phyloP scores from a whole-genome alignment of 768 basidiomycete genomes.

The Porphyrellus cyaneotinctus region DNA sequence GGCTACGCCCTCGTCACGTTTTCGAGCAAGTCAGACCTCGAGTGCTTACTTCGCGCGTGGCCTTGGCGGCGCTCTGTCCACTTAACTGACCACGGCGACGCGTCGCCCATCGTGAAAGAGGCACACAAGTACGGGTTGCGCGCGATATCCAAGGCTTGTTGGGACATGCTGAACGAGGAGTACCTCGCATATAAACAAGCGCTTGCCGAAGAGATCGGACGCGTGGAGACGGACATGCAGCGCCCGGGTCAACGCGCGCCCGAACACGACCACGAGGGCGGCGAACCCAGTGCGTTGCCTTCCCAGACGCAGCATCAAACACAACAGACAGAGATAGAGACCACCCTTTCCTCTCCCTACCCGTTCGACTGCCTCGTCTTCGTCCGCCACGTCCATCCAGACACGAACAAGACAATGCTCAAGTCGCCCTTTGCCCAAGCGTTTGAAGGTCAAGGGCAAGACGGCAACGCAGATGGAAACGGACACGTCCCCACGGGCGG shows the following conservation, averaged over 20 bases:
- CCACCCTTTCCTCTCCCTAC: conserved; percentile 37
- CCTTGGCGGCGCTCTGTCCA: conserved; percentile 40
- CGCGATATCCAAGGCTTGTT: conserved; percentile 49
- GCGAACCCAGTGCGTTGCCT: background rate
- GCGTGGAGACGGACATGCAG: conserved; percentile 1
- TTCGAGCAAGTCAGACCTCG: conserved; percentile 35
- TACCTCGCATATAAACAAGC: conserved; percentile 60
- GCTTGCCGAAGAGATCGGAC: conserved; percentile 47
- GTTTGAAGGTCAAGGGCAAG: conserved; percentile 21
- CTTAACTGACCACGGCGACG: background rate
- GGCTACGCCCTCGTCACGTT: conserved; percentile 74
- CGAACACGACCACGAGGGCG: no score
- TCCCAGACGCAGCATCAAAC: background rate
- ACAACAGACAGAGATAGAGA: background rate
- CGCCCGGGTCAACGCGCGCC: background rate
- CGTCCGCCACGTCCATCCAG: conserved; percentile 63
- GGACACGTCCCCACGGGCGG: conserved; percentile 18
- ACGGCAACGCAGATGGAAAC: background rate
- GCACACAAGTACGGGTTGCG: conserved; percentile 61
- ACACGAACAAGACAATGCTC: conserved; percentile 80
- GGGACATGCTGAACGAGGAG: conserved; percentile 64
- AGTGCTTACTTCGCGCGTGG: conserved; percentile 48
- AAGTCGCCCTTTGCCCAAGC: conserved; percentile 51
- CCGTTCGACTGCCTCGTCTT: conserved; percentile 68
- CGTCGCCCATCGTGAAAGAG: conserved; percentile 30